Evolutionary conservation across 257 asterid species (phyloP), one percentile per base, ranked within the genome.

Genomic region (Solanum etuberosum): DNA sequence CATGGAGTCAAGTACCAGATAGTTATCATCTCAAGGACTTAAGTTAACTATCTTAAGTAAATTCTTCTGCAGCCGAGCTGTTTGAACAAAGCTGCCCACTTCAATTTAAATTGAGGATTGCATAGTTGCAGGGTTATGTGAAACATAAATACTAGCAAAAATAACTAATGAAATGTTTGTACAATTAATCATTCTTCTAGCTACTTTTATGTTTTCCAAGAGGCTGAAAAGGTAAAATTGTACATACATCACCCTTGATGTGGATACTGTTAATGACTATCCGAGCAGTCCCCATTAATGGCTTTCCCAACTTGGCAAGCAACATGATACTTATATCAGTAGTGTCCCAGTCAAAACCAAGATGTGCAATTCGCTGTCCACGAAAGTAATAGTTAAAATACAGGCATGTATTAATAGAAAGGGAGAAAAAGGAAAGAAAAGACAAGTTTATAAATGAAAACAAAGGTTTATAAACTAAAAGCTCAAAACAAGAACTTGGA

Each of bases 311-410:
- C 95, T 96, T 97, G 48, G 99, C 99, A 74, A 88, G 93, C 94
- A 97, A 86, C 95, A 95, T 48, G 85, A 97, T 93, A 89, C 94
- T 93, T 84, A 96, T 91, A 32, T 96, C 98, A 38, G 90, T 90
- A 12, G 99, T 82, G 91, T 96, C 98, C 99, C 99, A 97, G 91
- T 96, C 98, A 84, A 97, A 97, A 88, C 99, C 95, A 92, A 92
- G 83, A 51, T 87, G 98, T 94, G 94, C 84, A 82, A 92, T 88
- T 87, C 88, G 74, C 99, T 97, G 99, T 87, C 54, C 90, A 83
- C 81, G 90, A 3, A 87, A 61, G 88, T 25, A 90, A 87, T 80
- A 80, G 77, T 92, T 70, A 90, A 90, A 57, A 86, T 14, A 42
- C 71, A 29, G 51, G 16, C 42, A 12, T 20, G 81, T 68, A 7